Conservation (phyloP, 2,329 filamentous ascomycete species). For the Hirsutella rhossiliensis region DNA sequence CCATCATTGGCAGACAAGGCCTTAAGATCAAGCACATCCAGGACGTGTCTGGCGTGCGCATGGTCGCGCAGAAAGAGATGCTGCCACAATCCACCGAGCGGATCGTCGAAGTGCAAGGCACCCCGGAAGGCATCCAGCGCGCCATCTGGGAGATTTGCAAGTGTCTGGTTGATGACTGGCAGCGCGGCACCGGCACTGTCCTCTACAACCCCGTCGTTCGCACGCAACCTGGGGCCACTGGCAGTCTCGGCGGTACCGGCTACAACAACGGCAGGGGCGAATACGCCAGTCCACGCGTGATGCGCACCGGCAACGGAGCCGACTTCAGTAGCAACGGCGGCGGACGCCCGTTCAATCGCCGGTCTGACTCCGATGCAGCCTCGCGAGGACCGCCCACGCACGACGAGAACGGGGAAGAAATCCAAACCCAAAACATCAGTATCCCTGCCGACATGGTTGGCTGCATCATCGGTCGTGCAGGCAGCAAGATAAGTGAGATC, state of each 20-base stretch:
- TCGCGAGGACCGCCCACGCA: constrained; percentile 74
- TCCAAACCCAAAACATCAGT: constrained; percentile 98
- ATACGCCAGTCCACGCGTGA: constrained; percentile 58
- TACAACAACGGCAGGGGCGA: constrained; percentile 29
- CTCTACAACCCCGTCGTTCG: constrained; percentile 95
- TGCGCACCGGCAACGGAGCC: constrained; percentile 92
- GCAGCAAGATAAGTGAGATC: constrained; percentile 98
- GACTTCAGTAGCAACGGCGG: constrained; percentile 87
- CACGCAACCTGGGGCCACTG: constrained; percentile 52
- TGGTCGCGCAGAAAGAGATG: constrained; percentile 99
- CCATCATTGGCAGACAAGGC: constrained; percentile 92
- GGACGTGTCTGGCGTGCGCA: constrained; percentile 89
- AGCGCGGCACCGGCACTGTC: constrained; percentile 91
- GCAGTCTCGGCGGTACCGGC: constrained; percentile 24
- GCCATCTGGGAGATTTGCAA: constrained; percentile 99
- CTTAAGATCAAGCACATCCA: constrained; percentile 99
- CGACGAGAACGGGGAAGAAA: constrained; percentile 92
- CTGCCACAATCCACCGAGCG: constrained; percentile 96
- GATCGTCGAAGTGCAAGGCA: constrained; percentile 93
- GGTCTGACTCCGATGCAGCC: constrained; percentile 72
- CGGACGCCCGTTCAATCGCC: constrained; percentile 57
- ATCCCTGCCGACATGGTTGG: constrained; percentile 99
- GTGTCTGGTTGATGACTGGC: constrained; percentile 94
- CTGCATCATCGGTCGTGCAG: constrained; percentile 92
- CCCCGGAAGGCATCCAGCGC: constrained; percentile 87